Evolutionary conservation across 768 basidiomycete species (phyloP).

Genomic region (Suillus subalutaceus): DNA sequence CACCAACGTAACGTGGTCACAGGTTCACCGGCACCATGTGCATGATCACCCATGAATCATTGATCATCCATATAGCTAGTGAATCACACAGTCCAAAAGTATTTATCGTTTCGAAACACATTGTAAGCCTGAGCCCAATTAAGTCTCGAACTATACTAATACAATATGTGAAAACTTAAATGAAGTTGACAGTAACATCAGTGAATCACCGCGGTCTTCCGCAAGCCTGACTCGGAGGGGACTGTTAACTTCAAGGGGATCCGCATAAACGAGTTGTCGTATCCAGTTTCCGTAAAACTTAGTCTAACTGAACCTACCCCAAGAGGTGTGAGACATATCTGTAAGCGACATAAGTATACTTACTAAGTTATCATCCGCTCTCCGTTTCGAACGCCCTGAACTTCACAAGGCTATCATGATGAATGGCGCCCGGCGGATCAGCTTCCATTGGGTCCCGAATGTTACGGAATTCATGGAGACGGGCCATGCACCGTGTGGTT

Average conservation of each 20-base stretch:
- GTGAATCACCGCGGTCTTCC: too few species aligned
- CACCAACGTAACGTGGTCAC: not conserved
- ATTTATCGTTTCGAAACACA: not conserved
- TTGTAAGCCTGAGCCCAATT: not conserved
- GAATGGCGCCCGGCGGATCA: not conserved
- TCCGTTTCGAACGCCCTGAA: not conserved
- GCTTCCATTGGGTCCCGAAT: not conserved
- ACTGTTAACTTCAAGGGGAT: not conserved
- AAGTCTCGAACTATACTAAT: not conserved
- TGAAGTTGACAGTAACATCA: not conserved
- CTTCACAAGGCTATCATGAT: not conserved
- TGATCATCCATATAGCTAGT: not conserved
- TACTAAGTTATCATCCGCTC: not conserved
- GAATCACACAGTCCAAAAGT: not conserved
- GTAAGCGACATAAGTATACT: not conserved
- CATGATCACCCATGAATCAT: not conserved
- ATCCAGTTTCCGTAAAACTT: not conserved
- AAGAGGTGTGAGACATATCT: not conserved
- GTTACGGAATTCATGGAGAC: not conserved
- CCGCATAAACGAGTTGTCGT: not conserved
- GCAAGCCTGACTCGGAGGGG: too few species aligned
- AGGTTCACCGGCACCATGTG: not conserved
- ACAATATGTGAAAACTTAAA: not conserved
- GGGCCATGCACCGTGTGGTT: not conserved
- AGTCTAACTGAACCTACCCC: not conserved